A percentile compares a stretch with the other conserved stretches of the same genome.
Conservation (phyloP, 805 yeast species). For the Starmera quercuum region DNA sequence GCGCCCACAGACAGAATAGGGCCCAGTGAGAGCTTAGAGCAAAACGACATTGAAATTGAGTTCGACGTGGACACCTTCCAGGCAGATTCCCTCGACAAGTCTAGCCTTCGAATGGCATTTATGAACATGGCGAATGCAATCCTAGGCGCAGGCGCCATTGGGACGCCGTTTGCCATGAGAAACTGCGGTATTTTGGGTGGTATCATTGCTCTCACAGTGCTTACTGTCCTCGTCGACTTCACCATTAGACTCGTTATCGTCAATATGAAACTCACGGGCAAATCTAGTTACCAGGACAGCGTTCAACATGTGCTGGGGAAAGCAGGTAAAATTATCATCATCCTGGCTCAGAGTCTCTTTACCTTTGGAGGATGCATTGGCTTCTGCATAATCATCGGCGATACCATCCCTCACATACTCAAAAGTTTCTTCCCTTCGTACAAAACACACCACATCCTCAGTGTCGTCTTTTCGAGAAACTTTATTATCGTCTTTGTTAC, state of each 20-base stretch:
- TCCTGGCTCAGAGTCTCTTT: constrained; percentile 76
- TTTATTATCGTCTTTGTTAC: constrained; percentile 67
- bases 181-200: constrained; percentile 81
- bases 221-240: constrained; percentile 82
- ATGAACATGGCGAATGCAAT: constrained; percentile 97
- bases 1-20: no score
- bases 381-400: constrained; percentile 91
- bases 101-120: constrained; percentile 77
- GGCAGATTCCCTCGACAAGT: constrained; percentile 23
- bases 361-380: constrained; percentile 95
- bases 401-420: constrained; percentile 86
- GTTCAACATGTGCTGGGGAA: constrained; percentile 74
- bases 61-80: not conserved
- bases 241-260: constrained; percentile 73
- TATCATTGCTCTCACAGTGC: constrained; percentile 43
- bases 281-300: constrained; percentile 77
- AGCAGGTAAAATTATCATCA: constrained; percentile 56
- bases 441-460: constrained; percentile 27
- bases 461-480: constrained; percentile 57
- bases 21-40: no score
- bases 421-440: constrained; percentile 50
- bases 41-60: no score
- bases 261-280: constrained; percentile 72
- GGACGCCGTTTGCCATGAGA: constrained; percentile 82
- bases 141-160: constrained; percentile 92